Evolutionary conservation across 768 basidiomycete genomes (phyloP).

Genomic region (Hygrophorus pudorinus): DNA sequence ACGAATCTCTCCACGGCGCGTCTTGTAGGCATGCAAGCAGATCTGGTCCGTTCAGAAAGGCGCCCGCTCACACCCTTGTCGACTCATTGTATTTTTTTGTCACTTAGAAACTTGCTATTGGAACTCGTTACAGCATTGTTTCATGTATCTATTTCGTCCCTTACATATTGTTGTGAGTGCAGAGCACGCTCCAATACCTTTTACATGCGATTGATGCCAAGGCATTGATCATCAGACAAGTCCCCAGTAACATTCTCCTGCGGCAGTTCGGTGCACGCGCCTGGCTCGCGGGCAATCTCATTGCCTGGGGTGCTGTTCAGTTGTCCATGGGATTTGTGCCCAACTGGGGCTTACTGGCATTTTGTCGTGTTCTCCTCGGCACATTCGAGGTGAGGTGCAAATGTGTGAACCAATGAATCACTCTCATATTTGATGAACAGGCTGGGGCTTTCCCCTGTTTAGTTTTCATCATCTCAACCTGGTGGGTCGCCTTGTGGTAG

Average conservation of each 20-base stretch:
- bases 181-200: neutral
- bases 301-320: conserved; percentile 35
- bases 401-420: neutral
- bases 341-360: conserved; percentile 28
- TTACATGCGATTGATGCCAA: neutral
- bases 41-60: conserved; percentile 21
- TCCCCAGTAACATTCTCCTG: conserved; percentile 34
- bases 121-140: conserved; percentile 34
- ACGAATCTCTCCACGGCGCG: conserved; percentile 33
- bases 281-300: conserved; percentile 30
- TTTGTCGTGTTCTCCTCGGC: conserved; percentile 34
- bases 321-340: conserved; percentile 38
- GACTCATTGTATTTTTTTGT: neutral
- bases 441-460: conserved; percentile 42
- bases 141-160: conserved; percentile 36
- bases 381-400: conserved; percentile 27
- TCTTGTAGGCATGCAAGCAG: conserved; percentile 29
- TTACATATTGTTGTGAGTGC: conserved; percentile 34
- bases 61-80: neutral
- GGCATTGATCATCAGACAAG: conserved; percentile 20
- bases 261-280: conserved; percentile 32
- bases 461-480: conserved; percentile 39
- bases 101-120: conserved; percentile 25
- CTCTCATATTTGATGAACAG: conserved; percentile 15
- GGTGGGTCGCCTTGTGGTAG: conserved; percentile 18